These are phyloP conservation scores for Vavraia culicis DNA, from an alignment of 371 early-diverging fungal species.

Conservation along the genomic window DNA sequence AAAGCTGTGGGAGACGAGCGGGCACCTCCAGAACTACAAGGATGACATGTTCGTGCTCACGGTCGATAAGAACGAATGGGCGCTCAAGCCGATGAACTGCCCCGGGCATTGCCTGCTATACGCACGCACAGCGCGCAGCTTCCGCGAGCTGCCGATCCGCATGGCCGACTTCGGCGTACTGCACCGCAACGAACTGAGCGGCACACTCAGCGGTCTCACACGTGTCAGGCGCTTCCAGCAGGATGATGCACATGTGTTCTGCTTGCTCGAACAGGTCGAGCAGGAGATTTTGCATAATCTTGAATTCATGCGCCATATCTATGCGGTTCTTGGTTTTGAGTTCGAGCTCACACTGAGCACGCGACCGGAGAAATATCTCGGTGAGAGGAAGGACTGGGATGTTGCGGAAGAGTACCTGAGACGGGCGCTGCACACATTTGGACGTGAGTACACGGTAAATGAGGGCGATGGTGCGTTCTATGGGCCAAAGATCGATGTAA, in stretches of 20 bases:
- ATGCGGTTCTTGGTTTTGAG: constrained; percentile 55
- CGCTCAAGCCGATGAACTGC: constrained; percentile 98
- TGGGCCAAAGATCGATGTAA: constrained; percentile 98
- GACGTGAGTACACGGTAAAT: constrained; percentile 63
- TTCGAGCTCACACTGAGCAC: constrained; percentile 72
- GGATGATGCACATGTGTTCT: constrained; percentile 98
- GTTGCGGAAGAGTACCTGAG: constrained; percentile 59
- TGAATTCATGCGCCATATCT: constrained; percentile 64
- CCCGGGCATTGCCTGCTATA: constrained; percentile 97
- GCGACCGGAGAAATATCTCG: constrained; percentile 80
- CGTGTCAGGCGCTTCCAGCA: constrained; percentile 96
- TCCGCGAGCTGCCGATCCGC: constrained; percentile 82
- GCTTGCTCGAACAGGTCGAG: constrained; percentile 56
- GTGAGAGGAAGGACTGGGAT: constrained; percentile 69
- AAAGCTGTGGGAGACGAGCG: constrained; percentile 84
- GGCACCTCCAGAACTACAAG: constrained; percentile 92
- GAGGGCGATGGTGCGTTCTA: constrained; percentile 98
- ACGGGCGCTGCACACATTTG: constrained; percentile 55
- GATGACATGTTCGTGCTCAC: constrained; percentile 90
- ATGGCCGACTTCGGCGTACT: constrained; percentile 94
- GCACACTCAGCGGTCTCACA: constrained; percentile 81
- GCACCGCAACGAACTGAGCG: constrained; percentile 88
- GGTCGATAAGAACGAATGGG: constrained; percentile 57
- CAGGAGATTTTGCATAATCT: constrained; percentile 58
- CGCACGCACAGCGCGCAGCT: constrained; percentile 63